Base-by-base conservation (phyloP, 2,329 filamentous ascomycete species). In the Aspergillus ochraceus region DNA sequence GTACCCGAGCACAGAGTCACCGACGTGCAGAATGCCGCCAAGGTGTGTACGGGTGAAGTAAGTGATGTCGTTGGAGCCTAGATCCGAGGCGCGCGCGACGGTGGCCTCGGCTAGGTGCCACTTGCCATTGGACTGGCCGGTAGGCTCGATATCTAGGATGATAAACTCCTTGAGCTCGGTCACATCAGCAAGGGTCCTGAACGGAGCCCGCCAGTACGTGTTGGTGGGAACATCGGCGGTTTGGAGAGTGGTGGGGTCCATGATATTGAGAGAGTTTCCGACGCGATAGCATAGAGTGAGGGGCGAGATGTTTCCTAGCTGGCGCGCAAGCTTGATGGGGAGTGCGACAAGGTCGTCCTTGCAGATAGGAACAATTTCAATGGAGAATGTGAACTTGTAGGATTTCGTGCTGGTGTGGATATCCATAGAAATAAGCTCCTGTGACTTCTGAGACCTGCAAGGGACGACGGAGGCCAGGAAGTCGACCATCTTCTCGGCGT, bases 331-430 rank as follows among this genome's bases (percentile, higher is more conserved):
- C 67, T 92, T 92, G 64, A 97, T 88, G 0, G 95, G 95, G 39
- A 99, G 81, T 1, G 91, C 93, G n/a, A 99, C 91, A 29, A 99
- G 82, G 73, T 99, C 95, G 69, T 99, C 95, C 77, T 97, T 97
- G 83, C 95, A 98, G 53, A 99, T 92, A 1, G 95, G 95, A 26
- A 98, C 89, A 52, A 99, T 78, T 73, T 97, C 91, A 56, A 90
- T 87, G 0, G 92, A 96, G 77, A 88, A 98, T 50, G 90, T 89
- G 79, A 97, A 97, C 76, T 99, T 99, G 85, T 94, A 98, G 36
- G 89, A 92, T 77, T 91, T 95, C 61, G 88, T 90, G 17, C 90
- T 90, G 0, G 93, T 97, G 78, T 99, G 95, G 12, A 89, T 86
- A 76, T 99, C 94, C 80, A 92, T 88, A 4, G 92, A 97, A 68